Conservation (phyloP, 352 stramenopile species). For the Globisporangium spiculum region DNA sequence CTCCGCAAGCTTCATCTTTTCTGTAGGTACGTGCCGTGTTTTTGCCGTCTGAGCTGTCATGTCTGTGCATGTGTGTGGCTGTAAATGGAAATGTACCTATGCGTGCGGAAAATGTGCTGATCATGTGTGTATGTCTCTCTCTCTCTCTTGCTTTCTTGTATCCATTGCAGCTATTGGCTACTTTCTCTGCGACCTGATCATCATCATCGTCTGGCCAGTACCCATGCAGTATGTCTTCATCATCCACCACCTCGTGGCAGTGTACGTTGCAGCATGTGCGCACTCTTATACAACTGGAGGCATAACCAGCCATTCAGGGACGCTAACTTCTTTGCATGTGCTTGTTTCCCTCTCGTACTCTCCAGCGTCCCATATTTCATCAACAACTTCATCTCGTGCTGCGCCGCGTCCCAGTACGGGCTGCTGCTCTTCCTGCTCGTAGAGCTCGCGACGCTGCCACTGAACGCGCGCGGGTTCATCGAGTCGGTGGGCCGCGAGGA, state of each 20-base stretch:
- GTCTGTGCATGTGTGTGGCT: background rate
- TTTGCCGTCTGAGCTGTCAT: background rate
- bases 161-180: constrained; percentile 65
- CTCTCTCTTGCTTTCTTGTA: constrained; percentile 8
- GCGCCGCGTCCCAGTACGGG: constrained; percentile 69
- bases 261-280: constrained; percentile 41
- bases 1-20: constrained; percentile 77
- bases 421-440: constrained; percentile 78
- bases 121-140: background rate
- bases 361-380: constrained; percentile 75
- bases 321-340: too few species aligned
- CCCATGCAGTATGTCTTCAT: constrained; percentile 78
- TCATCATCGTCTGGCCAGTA: constrained; percentile 76
- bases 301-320: too few species aligned
- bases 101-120: background rate
- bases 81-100: background rate
- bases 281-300: background rate
- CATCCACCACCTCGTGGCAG: constrained; percentile 74
- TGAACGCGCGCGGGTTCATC: constrained; percentile 76
- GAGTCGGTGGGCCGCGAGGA: constrained; percentile 62
- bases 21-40: constrained; percentile 44
- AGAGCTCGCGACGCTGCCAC: constrained; percentile 71
- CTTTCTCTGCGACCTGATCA: constrained; percentile 77
- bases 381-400: constrained; percentile 86
- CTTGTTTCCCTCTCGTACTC: too few species aligned